Base-by-base conservation (phyloP, 2,329 filamentous ascomycete genomes). In the Pseudopyrenochaeta lycopersici region DNA sequence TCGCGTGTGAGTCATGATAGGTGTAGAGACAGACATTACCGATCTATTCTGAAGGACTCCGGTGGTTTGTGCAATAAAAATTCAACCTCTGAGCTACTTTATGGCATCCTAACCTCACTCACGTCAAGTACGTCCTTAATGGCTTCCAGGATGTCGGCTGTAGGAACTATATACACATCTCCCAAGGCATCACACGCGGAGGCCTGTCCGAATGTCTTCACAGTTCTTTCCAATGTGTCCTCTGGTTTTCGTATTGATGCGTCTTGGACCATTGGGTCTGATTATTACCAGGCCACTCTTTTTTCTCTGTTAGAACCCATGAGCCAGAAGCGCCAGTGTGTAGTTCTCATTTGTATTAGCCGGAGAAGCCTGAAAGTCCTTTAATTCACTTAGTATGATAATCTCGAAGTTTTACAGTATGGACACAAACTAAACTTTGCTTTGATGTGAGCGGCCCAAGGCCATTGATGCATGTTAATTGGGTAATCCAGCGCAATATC, bases 151-250 rank as follows among this genome's bases (percentile, higher is more conserved):
- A 50, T 53, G 14, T 59, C 58, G 1, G 11, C 14, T 11, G 56
- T 18, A 14, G 52, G 55, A 6, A 58, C 27, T n/a, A 59, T 44
- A 27, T 50, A 56, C 11, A 56, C 17, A 14, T 48, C 43, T 27
- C 39, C 52, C 14, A 50, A 36, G 6, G 36, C 4, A 46, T 59
- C 58, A 21, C 50, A 44, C 6, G 58, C 58, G 11, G 52, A 39
- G 11, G 56, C 12, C 7, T 47, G 39, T 4, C 58, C 52, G 32
- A 45, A 46, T 7, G 55, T 38, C 1, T 20, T 14, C 7, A 46
- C 31, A 3, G 7, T 35, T 35, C 4, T 32, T 41, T 35, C 31
- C 15, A n/a, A 14, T 10, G n/a, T 12, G 5, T n/a, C 18, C 3
- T 12, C 30, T 18, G 17, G 2, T 18, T 23, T 21, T 31, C 15